phyloP scores from a whole-genome alignment of 805 yeast species.

The Yamadazyma scolyti region DNA sequence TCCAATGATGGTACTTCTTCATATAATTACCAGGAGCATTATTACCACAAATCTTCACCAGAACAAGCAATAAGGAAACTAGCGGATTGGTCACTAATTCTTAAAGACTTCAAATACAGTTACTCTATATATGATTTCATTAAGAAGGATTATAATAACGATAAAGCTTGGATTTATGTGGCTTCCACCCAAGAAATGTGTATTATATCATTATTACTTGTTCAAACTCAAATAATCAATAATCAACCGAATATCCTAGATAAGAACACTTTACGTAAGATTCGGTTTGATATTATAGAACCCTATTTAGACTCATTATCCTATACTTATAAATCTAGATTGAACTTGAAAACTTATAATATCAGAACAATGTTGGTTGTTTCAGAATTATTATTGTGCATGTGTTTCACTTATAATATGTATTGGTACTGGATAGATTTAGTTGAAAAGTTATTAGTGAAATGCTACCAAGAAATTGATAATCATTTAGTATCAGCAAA shows the following conservation, averaged over 20 bases:
- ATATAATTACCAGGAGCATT: slow-evolving; percentile 52
- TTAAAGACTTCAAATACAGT: slow-evolving; percentile 85
- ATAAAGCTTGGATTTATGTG: slow-evolving; percentile 74
- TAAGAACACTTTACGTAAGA: slow-evolving; percentile 41
- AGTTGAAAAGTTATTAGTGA: slow-evolving; percentile 41
- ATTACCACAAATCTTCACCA: slow-evolving; percentile 57
- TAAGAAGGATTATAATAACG: slow-evolving; percentile 71
- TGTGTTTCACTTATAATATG: slow-evolving; percentile 36
- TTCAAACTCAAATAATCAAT: slow-evolving; percentile 37
- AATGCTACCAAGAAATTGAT: slow-evolving; percentile 45
- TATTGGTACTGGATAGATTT: slow-evolving; percentile 46
- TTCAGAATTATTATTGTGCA: slow-evolving; percentile 64
- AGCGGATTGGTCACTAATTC: slow-evolving; percentile 90
- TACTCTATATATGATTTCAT: slow-evolving; percentile 78
- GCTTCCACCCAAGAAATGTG: slow-evolving; percentile 91
- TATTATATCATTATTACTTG: slow-evolving; percentile 68
- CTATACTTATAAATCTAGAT: slow-evolving; percentile 71
- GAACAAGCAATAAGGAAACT: slow-evolving; percentile 76
- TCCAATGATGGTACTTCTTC: slow-evolving; percentile 7
- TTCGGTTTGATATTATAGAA: slow-evolving; percentile 50
- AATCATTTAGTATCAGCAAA: slow-evolving; percentile 32
- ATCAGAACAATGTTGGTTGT: slow-evolving; percentile 63
- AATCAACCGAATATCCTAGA: slow-evolving; percentile 21
- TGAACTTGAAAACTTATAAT: slow-evolving; percentile 66
- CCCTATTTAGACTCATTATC: slow-evolving; percentile 68